A percentile compares a stretch with the other conserved stretches of the same genome.
These are phyloP conservation scores for Aureobasidium sp. DNA, from an alignment of 2,329 filamentous ascomycete species.

Conservation along the genomic window DNA sequence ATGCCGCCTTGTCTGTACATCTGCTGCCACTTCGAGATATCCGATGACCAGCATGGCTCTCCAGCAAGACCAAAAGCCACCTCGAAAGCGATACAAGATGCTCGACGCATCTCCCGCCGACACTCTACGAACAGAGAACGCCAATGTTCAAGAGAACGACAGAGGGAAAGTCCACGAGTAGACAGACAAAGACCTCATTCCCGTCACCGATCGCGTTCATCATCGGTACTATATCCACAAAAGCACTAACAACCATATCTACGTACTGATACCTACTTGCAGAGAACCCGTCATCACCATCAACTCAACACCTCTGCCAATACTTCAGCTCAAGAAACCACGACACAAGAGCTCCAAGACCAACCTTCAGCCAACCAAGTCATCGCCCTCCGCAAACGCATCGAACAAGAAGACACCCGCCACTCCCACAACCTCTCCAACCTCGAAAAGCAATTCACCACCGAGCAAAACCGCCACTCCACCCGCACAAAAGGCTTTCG, in stretches of 20 bases:
- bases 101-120: background rate
- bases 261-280: background rate
- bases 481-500: background rate
- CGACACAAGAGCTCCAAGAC: background rate
- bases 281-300: background rate
- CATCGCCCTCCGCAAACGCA: background rate
- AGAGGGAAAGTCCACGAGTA: background rate
- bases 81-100: background rate
- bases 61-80: background rate
- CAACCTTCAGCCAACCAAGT: background rate
- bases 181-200: background rate
- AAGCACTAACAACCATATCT: background rate
- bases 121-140: background rate
- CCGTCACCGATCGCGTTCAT: background rate
- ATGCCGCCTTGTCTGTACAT: constrained; percentile 2
- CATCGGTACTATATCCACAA: background rate
- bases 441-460: background rate
- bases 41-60: background rate
- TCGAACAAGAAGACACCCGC: background rate
- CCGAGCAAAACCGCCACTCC: background rate
- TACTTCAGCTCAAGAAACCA: background rate
- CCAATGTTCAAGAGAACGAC: background rate
- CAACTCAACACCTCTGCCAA: background rate
- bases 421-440: background rate
- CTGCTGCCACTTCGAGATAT: constrained; percentile 5